Percentiles rank a stretch among this genome's conserved stretches.
phyloP scores from a whole-genome alignment of 2,329 filamentous ascomycete genomes.

The Diaporthe sp. region DNA sequence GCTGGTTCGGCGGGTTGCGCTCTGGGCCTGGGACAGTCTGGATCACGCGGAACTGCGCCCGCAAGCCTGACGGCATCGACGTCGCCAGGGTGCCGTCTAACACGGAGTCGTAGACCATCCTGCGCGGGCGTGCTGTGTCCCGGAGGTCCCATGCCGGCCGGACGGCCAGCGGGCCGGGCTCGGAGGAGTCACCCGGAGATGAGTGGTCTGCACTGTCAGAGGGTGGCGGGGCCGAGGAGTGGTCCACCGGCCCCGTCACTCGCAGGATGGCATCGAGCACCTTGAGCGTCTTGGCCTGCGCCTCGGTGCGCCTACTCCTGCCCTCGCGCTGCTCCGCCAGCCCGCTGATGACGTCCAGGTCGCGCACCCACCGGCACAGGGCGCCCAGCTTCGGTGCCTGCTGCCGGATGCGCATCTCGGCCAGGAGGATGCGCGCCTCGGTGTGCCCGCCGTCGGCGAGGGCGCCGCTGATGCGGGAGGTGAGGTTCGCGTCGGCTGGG shows the following conservation, averaged over 20 bases:
- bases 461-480: conserved; percentile 75
- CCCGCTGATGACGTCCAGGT: conserved; percentile 78
- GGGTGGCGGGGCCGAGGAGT: conserved; percentile 48
- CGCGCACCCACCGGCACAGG: conserved; percentile 79
- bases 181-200: not conserved
- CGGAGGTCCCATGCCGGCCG: conserved; percentile 74
- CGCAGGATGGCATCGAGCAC: conserved; percentile 76
- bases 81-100: conserved; percentile 69
- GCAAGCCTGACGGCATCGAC: conserved; percentile 48
- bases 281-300: conserved; percentile 68
- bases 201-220: not conserved
- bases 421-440: conserved; percentile 75
- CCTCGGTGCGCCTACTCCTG: conserved; percentile 56
- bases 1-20: conserved; percentile 77
- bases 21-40: conserved; percentile 72
- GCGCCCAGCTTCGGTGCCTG: conserved; percentile 77
- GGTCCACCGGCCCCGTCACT: conserved; percentile 73
- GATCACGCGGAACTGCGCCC: conserved; percentile 64
- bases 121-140: conserved; percentile 51
- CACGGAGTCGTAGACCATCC: conserved; percentile 69
- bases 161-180: conserved; percentile 64
- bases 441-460: conserved; percentile 75
- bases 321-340: conserved; percentile 69
- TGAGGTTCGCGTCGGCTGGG: conserved; percentile 71
- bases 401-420: conserved; percentile 78